Conservation (phyloP, 768 basidiomycete species). For the Leccinum incarnatum region DNA sequence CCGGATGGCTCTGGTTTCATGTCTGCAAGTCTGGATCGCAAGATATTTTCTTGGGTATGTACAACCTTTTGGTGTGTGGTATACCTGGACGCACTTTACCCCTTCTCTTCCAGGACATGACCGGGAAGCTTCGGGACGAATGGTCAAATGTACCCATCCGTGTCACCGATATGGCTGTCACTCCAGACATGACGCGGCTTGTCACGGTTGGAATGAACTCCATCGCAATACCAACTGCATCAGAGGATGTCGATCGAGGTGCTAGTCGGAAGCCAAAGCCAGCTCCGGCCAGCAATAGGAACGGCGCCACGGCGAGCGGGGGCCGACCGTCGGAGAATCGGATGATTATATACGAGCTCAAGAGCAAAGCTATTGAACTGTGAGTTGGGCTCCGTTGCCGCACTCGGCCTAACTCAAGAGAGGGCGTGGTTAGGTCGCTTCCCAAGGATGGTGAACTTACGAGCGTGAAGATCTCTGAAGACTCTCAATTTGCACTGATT, state of each 20-base stretch:
- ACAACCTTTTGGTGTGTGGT: neutral
- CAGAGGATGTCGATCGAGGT: constrained; percentile 22
- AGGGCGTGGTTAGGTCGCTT: constrained; percentile 47
- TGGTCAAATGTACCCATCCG: constrained; percentile 76
- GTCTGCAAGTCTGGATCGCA: constrained; percentile 83
- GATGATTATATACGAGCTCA: constrained; percentile 76
- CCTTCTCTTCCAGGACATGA: constrained; percentile 52
- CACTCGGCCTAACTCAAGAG: constrained; percentile 7
- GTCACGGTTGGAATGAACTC: constrained; percentile 79
- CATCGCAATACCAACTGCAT: constrained; percentile 22
- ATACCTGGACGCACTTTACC: constrained; percentile 3
- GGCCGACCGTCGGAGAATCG: constrained; percentile 48
- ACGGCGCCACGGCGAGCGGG: constrained; percentile 33
- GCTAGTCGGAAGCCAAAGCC: constrained; percentile 37
- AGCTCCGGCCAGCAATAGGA: constrained; percentile 32
- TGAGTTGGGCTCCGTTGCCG: constrained; percentile 40
- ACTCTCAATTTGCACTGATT: constrained; percentile 84
- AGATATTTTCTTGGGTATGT: constrained; percentile 80
- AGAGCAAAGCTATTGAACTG: constrained; percentile 65
- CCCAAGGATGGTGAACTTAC: constrained; percentile 78
- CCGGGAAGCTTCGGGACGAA: constrained; percentile 67
- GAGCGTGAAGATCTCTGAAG: constrained; percentile 80
- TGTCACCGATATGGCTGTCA: constrained; percentile 81
- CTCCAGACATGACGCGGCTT: constrained; percentile 79
- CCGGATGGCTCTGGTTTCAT: constrained; percentile 89